These are phyloP conservation scores for Calycina herbarum DNA, from an alignment of 2,329 filamentous ascomycete genomes.

Conservation along the genomic window DNA sequence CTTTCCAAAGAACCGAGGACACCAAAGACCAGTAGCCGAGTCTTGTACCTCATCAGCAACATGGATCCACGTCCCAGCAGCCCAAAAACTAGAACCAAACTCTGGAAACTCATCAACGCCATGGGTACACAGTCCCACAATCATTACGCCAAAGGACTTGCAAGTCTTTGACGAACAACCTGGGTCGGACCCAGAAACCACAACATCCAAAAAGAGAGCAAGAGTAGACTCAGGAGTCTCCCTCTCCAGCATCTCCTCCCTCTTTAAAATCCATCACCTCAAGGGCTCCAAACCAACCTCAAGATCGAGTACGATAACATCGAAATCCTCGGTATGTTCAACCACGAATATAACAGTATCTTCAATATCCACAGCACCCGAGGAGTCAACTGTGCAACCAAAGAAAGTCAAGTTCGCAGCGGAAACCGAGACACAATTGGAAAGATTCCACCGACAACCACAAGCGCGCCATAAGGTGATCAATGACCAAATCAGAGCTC, in stretches of 20 bases:
- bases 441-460: not conserved
- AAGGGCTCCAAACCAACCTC: not conserved
- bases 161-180: not conserved
- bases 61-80: too few relatives aligned
- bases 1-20: not conserved
- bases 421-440: not conserved
- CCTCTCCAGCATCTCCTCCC: not conserved
- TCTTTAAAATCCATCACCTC: not conserved
- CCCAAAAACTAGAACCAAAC: too few relatives aligned
- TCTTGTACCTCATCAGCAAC: not conserved
- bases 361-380: not conserved
- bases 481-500: not conserved
- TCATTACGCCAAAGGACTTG: not conserved
- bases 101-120: not conserved
- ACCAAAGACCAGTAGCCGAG: not conserved
- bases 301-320: not conserved
- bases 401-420: not conserved
- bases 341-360: not conserved
- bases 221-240: not conserved
- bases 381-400: not conserved
- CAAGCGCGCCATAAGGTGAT: not conserved
- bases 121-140: not conserved
- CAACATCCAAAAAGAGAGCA: not conserved
- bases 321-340: not conserved
- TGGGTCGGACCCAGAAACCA: not conserved